Base-by-base conservation (phyloP, 371 early-diverging fungal genomes). In the Conidiobolus incongruus region DNA sequence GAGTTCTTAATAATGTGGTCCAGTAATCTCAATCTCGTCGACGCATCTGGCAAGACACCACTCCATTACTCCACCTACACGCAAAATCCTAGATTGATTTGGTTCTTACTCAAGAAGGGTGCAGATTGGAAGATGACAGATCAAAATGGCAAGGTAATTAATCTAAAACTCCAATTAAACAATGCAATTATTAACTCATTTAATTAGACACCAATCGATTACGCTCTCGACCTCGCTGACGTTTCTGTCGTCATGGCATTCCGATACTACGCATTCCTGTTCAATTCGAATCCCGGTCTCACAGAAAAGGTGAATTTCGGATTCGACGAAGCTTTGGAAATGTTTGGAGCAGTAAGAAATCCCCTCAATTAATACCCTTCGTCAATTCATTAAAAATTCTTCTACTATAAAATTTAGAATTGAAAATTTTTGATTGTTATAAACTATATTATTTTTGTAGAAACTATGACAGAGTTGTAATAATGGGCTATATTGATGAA, bases 1-100 rank as follows among this genome's bases (percentile, higher is more conserved):
- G 81, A 81, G 50, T 79, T 84, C 39, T 53, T 81, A 16, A 51
- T 78, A 38, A 68, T 68, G 36, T 78, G 81, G 70, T 62, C 57
- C 23, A 61, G 70, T 30, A 70, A 80, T 46, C 59, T 77, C 10
- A 65, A 81, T 45, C 59, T 57, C 5, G 40, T 54, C 30, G 79
- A 82, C 51, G 59, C 44, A 1, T 50, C 58, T 2, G 82, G 82
- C n/a, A 66, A 75, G 63, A 68, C 82, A 15, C 65, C 75, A 13
- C 50, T 91, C 36, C 89, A 88, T 51, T 26, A 23, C 34, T 33
- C 22, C 24, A 33, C 35, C 15, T 20, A 20, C 21, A 33, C 19
- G n/a, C 13, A 26, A 11, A 26, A 35, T 36, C 42, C 42, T 16
- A 12, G 32, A n/a, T 29, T 45, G 3, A 24, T 45, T 5, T 36